Evolutionary conservation across 2,329 filamentous ascomycete species (phyloP).

Genomic region (Cladosporium sp.): DNA sequence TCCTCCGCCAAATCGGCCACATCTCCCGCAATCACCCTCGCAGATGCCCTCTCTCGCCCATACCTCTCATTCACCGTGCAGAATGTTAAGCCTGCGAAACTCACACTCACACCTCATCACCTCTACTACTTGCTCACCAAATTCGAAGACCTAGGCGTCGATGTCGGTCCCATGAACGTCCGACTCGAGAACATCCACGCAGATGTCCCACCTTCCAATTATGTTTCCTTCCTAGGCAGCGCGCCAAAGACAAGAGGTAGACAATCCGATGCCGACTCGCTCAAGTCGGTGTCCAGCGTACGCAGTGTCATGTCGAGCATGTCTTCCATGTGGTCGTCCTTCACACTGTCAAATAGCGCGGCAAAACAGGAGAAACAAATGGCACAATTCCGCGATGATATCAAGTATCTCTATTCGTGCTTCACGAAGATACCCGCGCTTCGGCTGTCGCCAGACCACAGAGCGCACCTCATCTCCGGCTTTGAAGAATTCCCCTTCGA

Average conservation of each 20-base stretch:
- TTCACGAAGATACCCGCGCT: constrained; percentile 98
- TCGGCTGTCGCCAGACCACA: constrained; percentile 84
- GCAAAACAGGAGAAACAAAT: constrained; percentile 88
- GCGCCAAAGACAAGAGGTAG: constrained; percentile 74
- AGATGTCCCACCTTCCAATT: constrained; percentile 79
- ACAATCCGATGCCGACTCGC: constrained; percentile 77
- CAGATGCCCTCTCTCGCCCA: constrained; percentile 76
- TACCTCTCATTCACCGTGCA: constrained; percentile 80
- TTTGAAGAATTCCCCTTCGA: constrained; percentile 99
- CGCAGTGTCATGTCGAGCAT: constrained; percentile 97
- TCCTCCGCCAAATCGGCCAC: constrained; percentile 57
- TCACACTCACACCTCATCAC: constrained; percentile 91
- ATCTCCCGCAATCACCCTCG: constrained; percentile 67
- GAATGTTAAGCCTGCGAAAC: constrained; percentile 79
- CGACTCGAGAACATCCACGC: constrained; percentile 91
- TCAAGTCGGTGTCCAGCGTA: constrained; percentile 93
- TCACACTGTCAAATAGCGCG: constrained; percentile 75
- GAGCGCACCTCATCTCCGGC: constrained; percentile 80
- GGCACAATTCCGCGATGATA: constrained; percentile 73
- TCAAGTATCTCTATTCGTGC: constrained; percentile 95
- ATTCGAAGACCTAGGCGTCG: constrained; percentile 86
- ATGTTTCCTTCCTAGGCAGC: constrained; percentile 89
- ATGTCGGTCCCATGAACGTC: constrained; percentile 93
- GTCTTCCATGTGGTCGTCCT: constrained; percentile 85
- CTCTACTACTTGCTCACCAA: constrained; percentile 93